Evolutionary conservation across 177 flowering plant genomes (phyloP).

Genomic region (Vitis hybrid): DNA sequence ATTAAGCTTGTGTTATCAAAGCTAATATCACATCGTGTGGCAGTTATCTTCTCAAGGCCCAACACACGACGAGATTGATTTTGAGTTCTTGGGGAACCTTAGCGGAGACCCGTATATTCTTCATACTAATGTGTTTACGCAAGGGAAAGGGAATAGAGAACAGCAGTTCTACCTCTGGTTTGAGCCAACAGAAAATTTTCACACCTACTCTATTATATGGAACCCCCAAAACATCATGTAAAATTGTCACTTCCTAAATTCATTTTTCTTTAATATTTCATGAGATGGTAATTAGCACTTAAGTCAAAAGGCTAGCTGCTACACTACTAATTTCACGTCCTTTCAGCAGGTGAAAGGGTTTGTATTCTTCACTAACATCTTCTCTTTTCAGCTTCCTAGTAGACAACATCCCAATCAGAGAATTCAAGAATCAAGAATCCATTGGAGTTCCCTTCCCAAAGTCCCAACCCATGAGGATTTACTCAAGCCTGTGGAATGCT

Average conservation of each 20-base stretch:
- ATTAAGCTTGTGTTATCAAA: no score
- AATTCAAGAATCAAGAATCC: not conserved
- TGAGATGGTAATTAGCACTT: not conserved
- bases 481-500: constrained; percentile 8
- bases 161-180: constrained; percentile 12
- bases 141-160: constrained; percentile 3
- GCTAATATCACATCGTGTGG: no score
- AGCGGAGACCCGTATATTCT: constrained; percentile 13
- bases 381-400: not conserved
- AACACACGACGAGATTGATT: constrained; percentile 17
- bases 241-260: not conserved
- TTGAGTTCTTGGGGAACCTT: constrained; percentile 21
- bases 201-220: constrained; percentile 4
- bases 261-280: constrained; percentile 19
- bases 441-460: constrained; percentile 7
- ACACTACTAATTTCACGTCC: no score
- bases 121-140: constrained; percentile 6
- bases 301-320: no score
- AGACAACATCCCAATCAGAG: not conserved
- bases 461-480: constrained; percentile 10
- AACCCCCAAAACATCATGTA: constrained; percentile 4
- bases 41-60: no score
- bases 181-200: not conserved
- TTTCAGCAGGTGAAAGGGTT: no score
- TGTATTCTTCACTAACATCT: not conserved